Base-by-base conservation (phyloP, 352 stramenopile genomes). In the Elongisporangium prolatum region DNA sequence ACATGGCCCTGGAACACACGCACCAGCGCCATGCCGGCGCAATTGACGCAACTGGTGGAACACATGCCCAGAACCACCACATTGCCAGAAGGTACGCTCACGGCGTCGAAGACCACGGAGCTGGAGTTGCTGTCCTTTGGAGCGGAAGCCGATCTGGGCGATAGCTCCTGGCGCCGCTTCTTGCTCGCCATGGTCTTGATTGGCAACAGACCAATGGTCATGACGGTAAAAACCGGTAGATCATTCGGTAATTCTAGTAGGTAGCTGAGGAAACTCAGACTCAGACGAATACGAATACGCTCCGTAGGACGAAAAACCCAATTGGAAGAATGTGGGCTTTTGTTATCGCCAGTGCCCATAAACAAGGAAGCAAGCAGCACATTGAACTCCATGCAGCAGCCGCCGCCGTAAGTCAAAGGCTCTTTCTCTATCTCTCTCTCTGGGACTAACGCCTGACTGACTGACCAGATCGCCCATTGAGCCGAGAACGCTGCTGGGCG, bases 1-100 rank as follows among this genome's bases (percentile, higher is more conserved):
- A 84, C 80, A 51, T 84, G 72, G 16, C 86, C 86, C 60, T 93
- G 84, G 71, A 92, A 93, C 18, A 95, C 71, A 10, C 86, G 86
- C 52, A 95, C 60, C 25, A 91, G 74, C 49, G 69, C 65, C 77
- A 89, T 90, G 21, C 86, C 86, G 5, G 82, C 86, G 68, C 84
- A 91, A 57, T 88, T 81, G 17, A 92, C 50, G 21, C 66, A 64
- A 58, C 67, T 65, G 54, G 63, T 56, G 10, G 52, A 57, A 48
- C 77, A 73, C 77, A 91, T 79, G 0, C 84, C 86, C 50, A 95
- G 61, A 21, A 75, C 80, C 21, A 91, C 71, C 21, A 88, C 68
- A 52, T 81, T 76, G 54, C 84, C 84, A 22, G 80, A 91, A 14
- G 68, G 70, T 55, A 79, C 64, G 56, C 80, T 75, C 7, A 67